Base-by-base conservation (phyloP, 805 yeast species). In the Saturnispora saitoi region DNA sequence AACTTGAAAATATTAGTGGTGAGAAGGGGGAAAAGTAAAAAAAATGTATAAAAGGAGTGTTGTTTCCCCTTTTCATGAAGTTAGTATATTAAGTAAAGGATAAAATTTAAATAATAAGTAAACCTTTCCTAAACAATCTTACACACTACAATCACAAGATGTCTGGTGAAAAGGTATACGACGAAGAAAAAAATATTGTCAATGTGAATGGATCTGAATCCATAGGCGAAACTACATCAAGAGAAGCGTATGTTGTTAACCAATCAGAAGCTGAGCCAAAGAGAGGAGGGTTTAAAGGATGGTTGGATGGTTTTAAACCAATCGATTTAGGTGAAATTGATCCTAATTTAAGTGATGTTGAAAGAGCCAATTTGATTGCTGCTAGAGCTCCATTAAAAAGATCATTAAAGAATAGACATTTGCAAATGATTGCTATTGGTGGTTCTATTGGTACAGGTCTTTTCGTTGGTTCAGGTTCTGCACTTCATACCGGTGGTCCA, bases 371-470 rank as follows among this genome's bases (percentile, higher is more conserved):
- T 51, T 62, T 73, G 29, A 57, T 60, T 46, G 70, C 80, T 24
- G 73, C 78, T 24, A 70, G 68, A 54, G 66, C 79, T 43, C 80
- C 80, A 14, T 66, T 75, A 49, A 64, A 72, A 32, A 68, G 83
- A 54, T 62, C 71, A 8, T 69, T 82, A 45, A 78, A 76, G 56
- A 74, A 77, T 39, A 72, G 90, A 59, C 91, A 86, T 62, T 65
- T 86, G 55, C 80, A 82, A 51, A 81, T 84, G 87, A 86, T 86
- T 66, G 89, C 93, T 45, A 71, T 86, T 52, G 93, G 91, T 55
- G 90, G 91, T 39, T 76, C 84, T 51, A 85, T 86, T 56, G 95
- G 95, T 57, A 82, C 91, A 8, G 95, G 93, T 59, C 70, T 87
- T 45, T 79, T 87, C 52, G 83, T 87, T 30, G 87, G 88, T 59